Base-by-base conservation (phyloP, 2,329 filamentous ascomycete genomes). In the Pezicula radicicola region DNA sequence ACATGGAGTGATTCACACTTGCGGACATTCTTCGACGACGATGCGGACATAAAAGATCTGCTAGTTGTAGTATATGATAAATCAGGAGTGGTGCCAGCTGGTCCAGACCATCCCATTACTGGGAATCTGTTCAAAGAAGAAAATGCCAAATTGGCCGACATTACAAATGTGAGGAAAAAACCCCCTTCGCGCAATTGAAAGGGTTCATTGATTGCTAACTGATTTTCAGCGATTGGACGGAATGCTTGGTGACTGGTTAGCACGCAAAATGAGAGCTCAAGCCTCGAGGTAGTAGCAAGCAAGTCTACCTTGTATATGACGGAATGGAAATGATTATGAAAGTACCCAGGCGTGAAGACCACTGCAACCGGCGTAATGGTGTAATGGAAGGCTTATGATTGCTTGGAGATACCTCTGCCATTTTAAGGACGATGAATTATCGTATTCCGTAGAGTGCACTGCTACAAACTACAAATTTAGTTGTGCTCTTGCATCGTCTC, bases 21-120 rank as follows among this genome's bases (percentile, higher is more conserved):
- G 27, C 84, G 91, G 54, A 87, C 89, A 13, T 99, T 97, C 71
- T 88, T 97, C 63, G 93, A 97, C 60, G 91, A 94, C 60, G 85
- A 90, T 55, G 85, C 86, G 33, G 91, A 96, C 57, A 91, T 99
- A 60, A 84, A 90, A 47, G 93, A 99, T 67, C 81, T 97, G 66
- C 79, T 97, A 48, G 81, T 92, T 36, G 88, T 99, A 55, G 91
- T 99, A 27, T 92, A 96, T 66, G 92, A 97, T 71, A 96, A 92
- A 68, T 88, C 85, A 13, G 89, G 92, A 53, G 85, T 95, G 15
- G 80, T 84, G 40, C 88, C 91, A 16, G 89, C 87, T 7, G 83
- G 87, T 1, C 80, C 82, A n/a, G 90, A 96, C 52, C 92, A 97
- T 68, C 93, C 93, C 0, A 78, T 96, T 42, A 90, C 88, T 47